Base-by-base conservation (phyloP, 83 land plant genomes). In the Thuja plicata region DNA sequence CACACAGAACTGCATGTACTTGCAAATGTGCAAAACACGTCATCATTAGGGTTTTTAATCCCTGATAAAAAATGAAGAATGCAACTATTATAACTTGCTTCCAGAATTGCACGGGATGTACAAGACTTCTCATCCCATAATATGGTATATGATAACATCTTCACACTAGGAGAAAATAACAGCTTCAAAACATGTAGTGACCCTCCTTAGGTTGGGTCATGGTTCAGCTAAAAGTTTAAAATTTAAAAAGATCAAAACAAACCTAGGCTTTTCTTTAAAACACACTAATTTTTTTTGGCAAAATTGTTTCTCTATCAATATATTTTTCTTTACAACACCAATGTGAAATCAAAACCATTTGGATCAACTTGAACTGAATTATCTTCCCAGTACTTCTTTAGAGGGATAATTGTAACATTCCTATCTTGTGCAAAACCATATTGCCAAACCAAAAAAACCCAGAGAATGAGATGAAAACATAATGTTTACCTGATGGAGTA, bases 401-500 rank as follows among this genome's bases (percentile, higher is more conserved):
- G 16, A 89, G 3, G 16, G 50, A 78, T 32, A 40, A 17, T 78
- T 78, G 17, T 19, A 81, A 27, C 10, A 81, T 15, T 43, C 45
- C 52, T 19, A 81, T 21, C 84, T 41, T 30, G 45, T 41, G 27
- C 8, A n/a, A 81, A 81, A 81, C 45, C 50, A 81, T 12, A 81
- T 43, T 81, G 12, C 32, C 34, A 82, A 45, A 27, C 32, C 11
- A n/a, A 45, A 82, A 82, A 82, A 27, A 45, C 1, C 52, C 11
- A 12, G 45, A 82, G 13, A 43, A 45, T 6, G 4, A 24, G 13
- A 34, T 74, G 15, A 79, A 40, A 40, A 3, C 27, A 84, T 24
- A 38, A 86, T 62, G 17, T 88, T 54, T 87, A 91, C 94, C 94
- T 46, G 94, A 52, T 10, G 94, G 94, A 34, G 94, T 92, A 83